Evolutionary conservation across 768 basidiomycete species (phyloP).

Genomic region (Gloeophyllum trabeum): DNA sequence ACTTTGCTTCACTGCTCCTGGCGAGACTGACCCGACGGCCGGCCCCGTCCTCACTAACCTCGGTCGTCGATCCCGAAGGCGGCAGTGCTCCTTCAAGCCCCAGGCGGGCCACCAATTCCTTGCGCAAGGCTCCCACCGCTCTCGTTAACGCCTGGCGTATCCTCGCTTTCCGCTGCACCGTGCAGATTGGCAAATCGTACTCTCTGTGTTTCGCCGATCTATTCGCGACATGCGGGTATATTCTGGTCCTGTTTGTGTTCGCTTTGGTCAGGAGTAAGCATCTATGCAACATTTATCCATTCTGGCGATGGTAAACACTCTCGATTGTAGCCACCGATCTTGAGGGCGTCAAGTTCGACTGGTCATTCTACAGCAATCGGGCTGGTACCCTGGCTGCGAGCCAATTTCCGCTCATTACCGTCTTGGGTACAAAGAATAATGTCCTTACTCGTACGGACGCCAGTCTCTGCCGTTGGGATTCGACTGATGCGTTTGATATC

Average conservation of each 20-base stretch:
- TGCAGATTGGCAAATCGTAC: constrained; percentile 22
- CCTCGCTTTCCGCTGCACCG: constrained; percentile 22
- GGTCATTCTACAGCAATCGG: constrained; percentile 17
- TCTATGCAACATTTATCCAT: no score
- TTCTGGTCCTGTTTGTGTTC: constrained; percentile 23
- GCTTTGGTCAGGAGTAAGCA: constrained; percentile 26
- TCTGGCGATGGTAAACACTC: no score
- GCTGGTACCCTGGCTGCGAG: constrained; percentile 19
- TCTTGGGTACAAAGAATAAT: constrained; percentile 39
- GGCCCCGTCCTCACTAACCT: not conserved
- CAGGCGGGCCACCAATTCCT: not conserved
- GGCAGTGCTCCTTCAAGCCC: not conserved
- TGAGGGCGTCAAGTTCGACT: constrained; percentile 5
- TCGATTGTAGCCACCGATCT: constrained; percentile 11
- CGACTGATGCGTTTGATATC: no score
- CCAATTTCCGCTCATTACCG: constrained; percentile 32
- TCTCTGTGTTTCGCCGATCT: constrained; percentile 30
- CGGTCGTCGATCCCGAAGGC: not conserved
- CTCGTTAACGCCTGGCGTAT: constrained; percentile 22
- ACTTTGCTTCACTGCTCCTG: not conserved
- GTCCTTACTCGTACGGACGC: constrained; percentile 26
- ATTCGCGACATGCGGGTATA: constrained; percentile 23
- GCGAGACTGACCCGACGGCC: not conserved
- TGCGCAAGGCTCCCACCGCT: constrained; percentile 12
- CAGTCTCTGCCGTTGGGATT: no score